phyloP scores from a whole-genome alignment of 441 rosid genomes.

The Caryocar brasiliense region DNA sequence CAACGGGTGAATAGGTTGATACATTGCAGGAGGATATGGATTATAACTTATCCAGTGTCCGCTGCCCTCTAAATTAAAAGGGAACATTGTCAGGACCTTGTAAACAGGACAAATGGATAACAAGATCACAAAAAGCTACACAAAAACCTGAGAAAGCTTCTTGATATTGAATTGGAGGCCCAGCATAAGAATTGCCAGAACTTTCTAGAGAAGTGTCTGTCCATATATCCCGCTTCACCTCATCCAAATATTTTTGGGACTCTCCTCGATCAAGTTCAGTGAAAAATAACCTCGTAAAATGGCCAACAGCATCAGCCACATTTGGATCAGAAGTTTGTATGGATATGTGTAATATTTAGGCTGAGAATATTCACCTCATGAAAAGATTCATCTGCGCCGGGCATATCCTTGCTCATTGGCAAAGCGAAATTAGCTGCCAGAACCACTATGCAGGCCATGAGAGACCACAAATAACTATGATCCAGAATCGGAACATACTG shows the following conservation, averaged over 20 bases:
- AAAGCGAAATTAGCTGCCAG: slow-evolving; percentile 20
- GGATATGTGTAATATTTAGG: not conserved
- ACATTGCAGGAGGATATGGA: not conserved
- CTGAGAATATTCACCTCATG: slow-evolving; percentile 15
- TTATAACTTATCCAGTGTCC: slow-evolving; percentile 2
- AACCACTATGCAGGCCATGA: not conserved
- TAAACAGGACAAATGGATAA: not conserved
- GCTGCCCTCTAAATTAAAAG: slow-evolving; percentile 1
- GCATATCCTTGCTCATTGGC: slow-evolving; percentile 20
- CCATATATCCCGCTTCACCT: slow-evolving; percentile 14
- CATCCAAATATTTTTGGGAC: slow-evolving; percentile 18
- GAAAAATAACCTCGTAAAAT: slow-evolving; percentile 20
- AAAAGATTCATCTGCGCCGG: slow-evolving; percentile 20
- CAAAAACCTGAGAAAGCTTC: slow-evolving; percentile 10
- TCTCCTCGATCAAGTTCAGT: slow-evolving; percentile 15
- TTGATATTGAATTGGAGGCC: not conserved
- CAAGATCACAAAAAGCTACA: not conserved
- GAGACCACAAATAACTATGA: not conserved
- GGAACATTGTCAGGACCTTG: not conserved
- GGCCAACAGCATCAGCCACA: slow-evolving; percentile 3
- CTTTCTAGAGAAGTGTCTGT: slow-evolving; percentile 6
- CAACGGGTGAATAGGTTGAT: not conserved
- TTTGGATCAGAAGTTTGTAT: not conserved
- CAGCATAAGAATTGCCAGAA: slow-evolving; percentile 3
- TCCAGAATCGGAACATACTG: not conserved